Conservation (phyloP, 2,329 filamentous ascomycete genomes). For the Diplodia scrobiculata region DNA sequence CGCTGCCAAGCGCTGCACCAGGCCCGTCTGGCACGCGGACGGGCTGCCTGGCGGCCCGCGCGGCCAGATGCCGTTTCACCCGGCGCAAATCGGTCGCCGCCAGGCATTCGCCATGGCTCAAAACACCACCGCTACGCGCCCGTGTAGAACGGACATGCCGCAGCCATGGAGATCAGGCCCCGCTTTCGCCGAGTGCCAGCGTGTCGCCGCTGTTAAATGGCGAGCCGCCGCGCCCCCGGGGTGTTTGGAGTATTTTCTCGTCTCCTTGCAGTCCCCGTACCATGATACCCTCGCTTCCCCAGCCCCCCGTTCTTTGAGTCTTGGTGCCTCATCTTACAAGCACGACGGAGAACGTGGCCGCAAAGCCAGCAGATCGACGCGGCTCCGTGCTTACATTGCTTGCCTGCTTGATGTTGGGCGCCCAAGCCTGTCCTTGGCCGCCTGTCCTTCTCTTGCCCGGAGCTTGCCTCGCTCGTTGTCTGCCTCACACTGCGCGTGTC, state of each 20-base stretch:
- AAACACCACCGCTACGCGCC: conserved; percentile 26
- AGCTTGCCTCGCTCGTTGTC: conserved; percentile 14
- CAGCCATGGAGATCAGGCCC: conserved; percentile 4
- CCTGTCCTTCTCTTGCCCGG: conserved; percentile 6
- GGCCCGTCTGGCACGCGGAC: conserved; percentile 16
- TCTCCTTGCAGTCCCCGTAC: conserved; percentile 25
- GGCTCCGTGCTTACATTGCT: conserved; percentile 11
- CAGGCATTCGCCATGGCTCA: conserved; percentile 18
- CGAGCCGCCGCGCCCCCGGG: conserved; percentile 5
- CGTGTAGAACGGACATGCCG: conserved; percentile 25
- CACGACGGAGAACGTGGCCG: conserved; percentile 14
- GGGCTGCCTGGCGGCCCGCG: background rate
- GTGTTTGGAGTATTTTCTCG: background rate
- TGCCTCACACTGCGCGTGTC: conserved; percentile 19
- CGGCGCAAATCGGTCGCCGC: conserved; percentile 14
- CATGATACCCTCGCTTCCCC: conserved; percentile 27
- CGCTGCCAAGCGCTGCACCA: conserved; percentile 8
- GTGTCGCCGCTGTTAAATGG: conserved; percentile 12
- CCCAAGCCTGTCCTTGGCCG: background rate
- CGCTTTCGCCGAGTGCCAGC: background rate
- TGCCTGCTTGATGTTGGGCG: conserved; percentile 15
- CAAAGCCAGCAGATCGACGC: background rate
- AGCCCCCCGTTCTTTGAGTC: conserved; percentile 26
- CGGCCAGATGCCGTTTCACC: conserved; percentile 18
- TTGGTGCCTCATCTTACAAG: conserved; percentile 20